These are phyloP conservation scores for Cercophora samala DNA, from an alignment of 495 filamentous ascomycete species.

Conservation along the genomic window DNA sequence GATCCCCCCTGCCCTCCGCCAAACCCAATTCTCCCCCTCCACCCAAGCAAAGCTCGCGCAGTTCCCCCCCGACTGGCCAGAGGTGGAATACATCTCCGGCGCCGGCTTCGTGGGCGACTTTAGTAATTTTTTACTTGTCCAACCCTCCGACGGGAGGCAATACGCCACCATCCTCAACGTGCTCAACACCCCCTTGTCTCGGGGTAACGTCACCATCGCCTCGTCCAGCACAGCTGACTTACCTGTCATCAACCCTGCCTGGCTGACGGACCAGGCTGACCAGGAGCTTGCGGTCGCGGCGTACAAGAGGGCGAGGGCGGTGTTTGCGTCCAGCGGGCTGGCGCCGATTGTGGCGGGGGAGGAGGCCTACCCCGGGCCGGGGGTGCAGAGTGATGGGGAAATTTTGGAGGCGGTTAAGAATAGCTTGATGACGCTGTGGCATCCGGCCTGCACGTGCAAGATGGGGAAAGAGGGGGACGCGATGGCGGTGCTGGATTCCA, in stretches of 20 bases:
- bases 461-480: constrained; percentile 48
- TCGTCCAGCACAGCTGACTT: constrained; percentile 41
- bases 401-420: constrained; percentile 4
- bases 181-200: constrained; percentile 47
- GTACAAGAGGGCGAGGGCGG: constrained; percentile 36
- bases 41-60: constrained; percentile 34
- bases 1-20: constrained; percentile 23
- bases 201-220: constrained; percentile 53
- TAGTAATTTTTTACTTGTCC: constrained; percentile 31
- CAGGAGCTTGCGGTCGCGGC: constrained; percentile 42
- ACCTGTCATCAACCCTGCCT: constrained; percentile 48
- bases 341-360: constrained; percentile 5
- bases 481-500: constrained; percentile 51
- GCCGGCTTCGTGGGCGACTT: constrained; percentile 28
- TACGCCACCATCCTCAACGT: constrained; percentile 34
- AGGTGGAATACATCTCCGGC: constrained; percentile 45
- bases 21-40: constrained; percentile 19
- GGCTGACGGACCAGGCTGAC: constrained; percentile 45
- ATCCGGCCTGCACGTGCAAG: constrained; percentile 46
- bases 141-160: constrained; percentile 37
- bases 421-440: constrained; percentile 33
- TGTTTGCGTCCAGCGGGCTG: not conserved
- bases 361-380: constrained; percentile 4
- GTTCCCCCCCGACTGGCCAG: constrained; percentile 58
- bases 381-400: constrained; percentile 5